Percentiles rank a stretch among this genome's conserved stretches.
Conservation (phyloP, 495 filamentous ascomycete species). For the Neurospora sp. region DNA sequence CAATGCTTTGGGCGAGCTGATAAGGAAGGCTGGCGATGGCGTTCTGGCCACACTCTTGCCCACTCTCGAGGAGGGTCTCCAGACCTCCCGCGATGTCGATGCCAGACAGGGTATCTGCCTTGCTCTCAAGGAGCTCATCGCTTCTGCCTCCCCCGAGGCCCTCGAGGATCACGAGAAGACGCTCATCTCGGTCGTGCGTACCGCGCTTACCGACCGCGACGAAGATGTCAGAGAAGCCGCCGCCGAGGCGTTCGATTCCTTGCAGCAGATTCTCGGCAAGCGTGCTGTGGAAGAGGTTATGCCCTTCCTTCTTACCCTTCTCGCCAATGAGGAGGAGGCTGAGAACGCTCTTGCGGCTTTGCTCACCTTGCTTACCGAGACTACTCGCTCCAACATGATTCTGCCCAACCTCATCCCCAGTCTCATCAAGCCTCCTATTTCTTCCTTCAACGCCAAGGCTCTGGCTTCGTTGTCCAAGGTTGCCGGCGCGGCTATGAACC, state of each 20-base stretch:
- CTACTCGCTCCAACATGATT: slow-evolving; percentile 90
- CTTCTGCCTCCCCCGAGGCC: slow-evolving; percentile 79
- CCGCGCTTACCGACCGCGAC: slow-evolving; percentile 82
- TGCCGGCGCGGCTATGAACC: slow-evolving; percentile 77
- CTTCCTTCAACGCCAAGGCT: slow-evolving; percentile 86
- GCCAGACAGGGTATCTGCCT: slow-evolving; percentile 97
- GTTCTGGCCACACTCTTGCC: slow-evolving; percentile 82
- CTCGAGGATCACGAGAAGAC: slow-evolving; percentile 93
- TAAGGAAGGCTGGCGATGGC: slow-evolving; percentile 90
- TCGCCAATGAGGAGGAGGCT: slow-evolving; percentile 75
- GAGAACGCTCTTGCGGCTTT: slow-evolving; percentile 88
- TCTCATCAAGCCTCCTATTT: slow-evolving; percentile 79
- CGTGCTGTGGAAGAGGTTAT: slow-evolving; percentile 88
- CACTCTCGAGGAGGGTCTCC: slow-evolving; percentile 85
- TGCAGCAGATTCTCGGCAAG: slow-evolving; percentile 91
- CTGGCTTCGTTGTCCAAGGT: slow-evolving; percentile 88
- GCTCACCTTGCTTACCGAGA: slow-evolving; percentile 85
- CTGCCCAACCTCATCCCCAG: slow-evolving; percentile 92
- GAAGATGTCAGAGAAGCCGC: slow-evolving; percentile 89
- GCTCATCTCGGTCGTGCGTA: slow-evolving; percentile 86
- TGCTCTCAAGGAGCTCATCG: slow-evolving; percentile 84
- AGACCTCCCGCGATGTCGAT: slow-evolving; percentile 80
- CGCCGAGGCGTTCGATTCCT: slow-evolving; percentile 89
- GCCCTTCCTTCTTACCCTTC: slow-evolving; percentile 77
- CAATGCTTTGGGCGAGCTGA: slow-evolving; percentile 91